Evolutionary conservation across 768 basidiomycete species (phyloP), one percentile per base, ranked within the genome.

Genomic region (Calocybe indica): DNA sequence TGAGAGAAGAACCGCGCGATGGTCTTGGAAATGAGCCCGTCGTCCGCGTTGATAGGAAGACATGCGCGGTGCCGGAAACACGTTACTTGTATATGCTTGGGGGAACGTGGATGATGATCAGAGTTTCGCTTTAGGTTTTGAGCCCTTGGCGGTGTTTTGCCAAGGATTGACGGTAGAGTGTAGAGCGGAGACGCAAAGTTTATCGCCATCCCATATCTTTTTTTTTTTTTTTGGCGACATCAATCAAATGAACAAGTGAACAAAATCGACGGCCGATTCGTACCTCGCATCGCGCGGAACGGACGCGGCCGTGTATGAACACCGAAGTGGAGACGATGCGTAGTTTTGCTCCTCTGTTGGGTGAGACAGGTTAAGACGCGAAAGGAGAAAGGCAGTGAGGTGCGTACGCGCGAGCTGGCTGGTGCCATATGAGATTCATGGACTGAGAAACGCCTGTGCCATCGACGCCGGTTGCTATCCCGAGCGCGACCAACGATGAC

Each of bases 381-480:
- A 28, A 29, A 37, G 34, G 44, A 30, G 31, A 40, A 11, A 14
- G 47, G 43, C 39, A 53, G 38, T 31, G 38, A 40, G 12, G 51
- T 3, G 61, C 68, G 39, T 52, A 71, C 75, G 63, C 29, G 35
- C 51, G 62, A 34, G 69, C 64, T 12, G 74, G 67, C 14, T 67
- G 63, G 52, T 76, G 74, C 71, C 72, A 79, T 36, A 74, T 68
- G 38, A 76, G 55, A 48, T 73, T 73, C 71, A 79, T 75, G 0
- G 73, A 69, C 51, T 77, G 74, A 0, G 75, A 76, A 10, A 79
- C 64, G 0, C 77, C 75, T 6, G 69, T 69, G 2, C 65, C 72
- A 44, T 76, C 72, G 10, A 64, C 58, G 1, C 70, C 72, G 7
- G 58, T 59, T 29, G 60, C 61, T 8, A 60, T 50, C 0, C 75